These are phyloP conservation scores for Zygotorulaspora mrakii DNA, from an alignment of 1,139 yeast genomes.

Conservation along the genomic window DNA sequence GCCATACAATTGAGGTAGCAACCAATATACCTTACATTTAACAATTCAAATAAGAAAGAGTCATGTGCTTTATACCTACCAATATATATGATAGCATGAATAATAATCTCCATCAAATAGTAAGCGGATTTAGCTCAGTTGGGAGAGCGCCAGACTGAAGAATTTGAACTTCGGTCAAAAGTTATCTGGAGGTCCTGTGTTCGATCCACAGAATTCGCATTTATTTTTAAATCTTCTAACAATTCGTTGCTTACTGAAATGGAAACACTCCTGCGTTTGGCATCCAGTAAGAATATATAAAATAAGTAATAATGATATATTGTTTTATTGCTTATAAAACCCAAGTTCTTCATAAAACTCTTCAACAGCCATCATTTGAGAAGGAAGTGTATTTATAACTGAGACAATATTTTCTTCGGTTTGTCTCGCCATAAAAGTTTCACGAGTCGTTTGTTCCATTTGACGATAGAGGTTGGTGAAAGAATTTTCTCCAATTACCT, in stretches of 20 bases:
- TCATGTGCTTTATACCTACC: no score
- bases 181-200: slow-evolving; percentile 84
- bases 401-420: background rate
- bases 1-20: no score
- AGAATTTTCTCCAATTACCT: slow-evolving; percentile 14
- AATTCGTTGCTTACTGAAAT: no score
- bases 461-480: slow-evolving; percentile 9
- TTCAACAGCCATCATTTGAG: slow-evolving; percentile 25
- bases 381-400: slow-evolving; percentile 17
- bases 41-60: no score
- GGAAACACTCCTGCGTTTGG: background rate
- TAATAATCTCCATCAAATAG: background rate
- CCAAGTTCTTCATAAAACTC: slow-evolving; percentile 30
- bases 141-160: slow-evolving; percentile 36
- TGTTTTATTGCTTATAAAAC: slow-evolving; percentile 25
- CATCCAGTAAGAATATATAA: no score
- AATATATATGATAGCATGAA: no score
- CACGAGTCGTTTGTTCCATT: slow-evolving; percentile 3
- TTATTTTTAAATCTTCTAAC: slow-evolving; percentile 24
- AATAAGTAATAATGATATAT: no score
- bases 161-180: slow-evolving; percentile 20
- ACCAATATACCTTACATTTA: no score
- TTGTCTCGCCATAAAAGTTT: no score
- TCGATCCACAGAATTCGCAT: slow-evolving; percentile 87
- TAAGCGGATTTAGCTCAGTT: slow-evolving; percentile 33